A percentile compares a stretch with the other conserved stretches of the same genome.
Evolutionary conservation across 441 rosid species (phyloP).

Genomic region (Gossypium gossypioides): DNA sequence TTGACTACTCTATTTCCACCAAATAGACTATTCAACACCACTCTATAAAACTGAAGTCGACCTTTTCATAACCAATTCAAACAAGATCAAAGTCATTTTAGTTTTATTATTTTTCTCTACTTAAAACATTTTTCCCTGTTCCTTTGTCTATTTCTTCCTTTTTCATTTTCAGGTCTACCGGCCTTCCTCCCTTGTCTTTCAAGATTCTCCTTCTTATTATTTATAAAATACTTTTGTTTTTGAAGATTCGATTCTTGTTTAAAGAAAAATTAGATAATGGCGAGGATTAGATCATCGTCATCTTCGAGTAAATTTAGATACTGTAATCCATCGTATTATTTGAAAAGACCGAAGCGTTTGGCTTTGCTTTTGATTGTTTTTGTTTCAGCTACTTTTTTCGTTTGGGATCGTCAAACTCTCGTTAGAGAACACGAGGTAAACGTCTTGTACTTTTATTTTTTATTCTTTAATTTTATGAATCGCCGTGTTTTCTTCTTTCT

Average conservation of each 20-base stretch:
- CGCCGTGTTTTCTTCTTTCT: not conserved
- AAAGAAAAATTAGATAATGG: slow-evolving; percentile 17
- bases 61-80: too few relatives aligned
- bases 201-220: not conserved
- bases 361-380: slow-evolving; percentile 71
- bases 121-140: not conserved
- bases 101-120: not conserved
- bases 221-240: not conserved
- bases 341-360: slow-evolving; percentile 75
- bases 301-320: slow-evolving; percentile 44
- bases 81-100: not conserved
- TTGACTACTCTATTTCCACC: too few relatives aligned
- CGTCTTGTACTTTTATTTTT: not conserved
- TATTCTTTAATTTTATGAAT: not conserved
- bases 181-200: not conserved
- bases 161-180: not conserved
- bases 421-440: slow-evolving; percentile 64
- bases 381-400: slow-evolving; percentile 45
- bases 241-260: not conserved
- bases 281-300: slow-evolving; percentile 40
- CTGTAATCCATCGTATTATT: slow-evolving; percentile 69
- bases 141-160: not conserved
- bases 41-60: too few relatives aligned
- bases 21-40: too few relatives aligned
- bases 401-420: slow-evolving; percentile 96